phyloP scores from a whole-genome alignment of 176 grass and related monocot genomes.

The Tuctoria greenei region DNA sequence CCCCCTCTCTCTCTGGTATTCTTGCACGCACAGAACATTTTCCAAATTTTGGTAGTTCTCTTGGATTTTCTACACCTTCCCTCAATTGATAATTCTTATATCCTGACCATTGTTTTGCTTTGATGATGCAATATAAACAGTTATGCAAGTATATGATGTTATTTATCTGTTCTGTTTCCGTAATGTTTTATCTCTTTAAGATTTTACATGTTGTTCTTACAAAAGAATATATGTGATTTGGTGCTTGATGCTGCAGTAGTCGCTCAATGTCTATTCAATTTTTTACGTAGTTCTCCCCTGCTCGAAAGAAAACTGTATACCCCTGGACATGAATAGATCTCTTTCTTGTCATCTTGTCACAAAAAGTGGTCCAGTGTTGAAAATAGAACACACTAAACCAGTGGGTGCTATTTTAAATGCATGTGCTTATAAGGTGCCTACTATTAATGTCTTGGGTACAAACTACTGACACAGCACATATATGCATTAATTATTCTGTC shows the following conservation, averaged over 20 bases:
- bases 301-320: neutral
- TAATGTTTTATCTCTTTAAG: neutral
- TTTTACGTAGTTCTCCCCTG: neutral
- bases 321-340: neutral
- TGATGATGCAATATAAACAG: slow-evolving; percentile 16
- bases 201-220: neutral
- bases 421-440: slow-evolving; percentile 9
- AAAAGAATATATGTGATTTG: neutral
- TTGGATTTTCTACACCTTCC: neutral
- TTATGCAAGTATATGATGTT: neutral
- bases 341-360: slow-evolving; percentile 4
- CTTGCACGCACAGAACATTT: neutral
- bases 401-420: neutral
- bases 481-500: slow-evolving; percentile 35
- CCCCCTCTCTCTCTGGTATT: neutral
- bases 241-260: neutral
- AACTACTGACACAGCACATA: slow-evolving; percentile 4
- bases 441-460: slow-evolving; percentile 28
- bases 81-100: neutral
- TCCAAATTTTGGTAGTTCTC: neutral
- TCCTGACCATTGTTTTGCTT: slow-evolving; percentile 5
- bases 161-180: neutral
- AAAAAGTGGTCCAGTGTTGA: neutral
- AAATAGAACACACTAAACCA: neutral
- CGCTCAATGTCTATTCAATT: too few species aligned